Percentiles rank a stretch among this genome's conserved stretches.
Evolutionary conservation across 1,284 basidiomycete species (phyloP).

Genomic region (Neotropicomus parvogracilis): DNA sequence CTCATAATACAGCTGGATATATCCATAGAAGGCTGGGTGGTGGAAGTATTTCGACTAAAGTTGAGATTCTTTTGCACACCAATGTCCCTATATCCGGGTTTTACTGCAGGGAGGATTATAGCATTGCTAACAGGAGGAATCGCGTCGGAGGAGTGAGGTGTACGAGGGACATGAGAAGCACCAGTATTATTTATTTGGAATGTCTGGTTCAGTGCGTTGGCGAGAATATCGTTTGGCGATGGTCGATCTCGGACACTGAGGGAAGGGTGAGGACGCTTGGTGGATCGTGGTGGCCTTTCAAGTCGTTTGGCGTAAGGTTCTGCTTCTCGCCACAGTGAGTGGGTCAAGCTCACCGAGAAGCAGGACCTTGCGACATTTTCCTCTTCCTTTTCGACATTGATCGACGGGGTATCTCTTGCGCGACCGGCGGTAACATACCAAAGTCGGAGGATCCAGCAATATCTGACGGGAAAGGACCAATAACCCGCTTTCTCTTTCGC

Average conservation of each 20-base stretch:
- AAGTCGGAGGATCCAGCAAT: background rate
- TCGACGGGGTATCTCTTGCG: slow-evolving; percentile 1
- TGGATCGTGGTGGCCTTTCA: slow-evolving; percentile 20
- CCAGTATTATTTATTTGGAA: slow-evolving; percentile 23
- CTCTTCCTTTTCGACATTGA: slow-evolving; percentile 19
- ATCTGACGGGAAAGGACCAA: background rate
- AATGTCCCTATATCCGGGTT: slow-evolving; percentile 21
- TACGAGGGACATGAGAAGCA: slow-evolving; percentile 8
- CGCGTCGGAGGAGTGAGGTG: slow-evolving; percentile 2
- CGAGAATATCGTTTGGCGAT: slow-evolving; percentile 16
- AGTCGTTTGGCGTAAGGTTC: slow-evolving; percentile 25
- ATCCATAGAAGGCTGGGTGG: slow-evolving; percentile 5
- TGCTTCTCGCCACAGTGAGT: slow-evolving; percentile 32
- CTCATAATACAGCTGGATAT: slow-evolving; percentile 16
- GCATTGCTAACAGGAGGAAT: slow-evolving; percentile 2
- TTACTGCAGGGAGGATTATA: slow-evolving; percentile 1
- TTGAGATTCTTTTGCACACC: slow-evolving; percentile 26
- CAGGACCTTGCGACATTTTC: slow-evolving; percentile 25
- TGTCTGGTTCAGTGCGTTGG: slow-evolving; percentile 28
- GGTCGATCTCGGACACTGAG: background rate
- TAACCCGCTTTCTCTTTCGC: slow-evolving; percentile 17
- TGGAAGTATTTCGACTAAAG: slow-evolving; percentile 18
- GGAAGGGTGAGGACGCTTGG: slow-evolving; percentile 1
- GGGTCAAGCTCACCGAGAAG: slow-evolving; percentile 32
- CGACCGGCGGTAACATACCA: background rate